Percentiles rank a stretch among this genome's conserved stretches.
These are phyloP conservation scores for Lolium rigidum DNA, from an alignment of 176 grass and related monocot species.

Conservation along the genomic window DNA sequence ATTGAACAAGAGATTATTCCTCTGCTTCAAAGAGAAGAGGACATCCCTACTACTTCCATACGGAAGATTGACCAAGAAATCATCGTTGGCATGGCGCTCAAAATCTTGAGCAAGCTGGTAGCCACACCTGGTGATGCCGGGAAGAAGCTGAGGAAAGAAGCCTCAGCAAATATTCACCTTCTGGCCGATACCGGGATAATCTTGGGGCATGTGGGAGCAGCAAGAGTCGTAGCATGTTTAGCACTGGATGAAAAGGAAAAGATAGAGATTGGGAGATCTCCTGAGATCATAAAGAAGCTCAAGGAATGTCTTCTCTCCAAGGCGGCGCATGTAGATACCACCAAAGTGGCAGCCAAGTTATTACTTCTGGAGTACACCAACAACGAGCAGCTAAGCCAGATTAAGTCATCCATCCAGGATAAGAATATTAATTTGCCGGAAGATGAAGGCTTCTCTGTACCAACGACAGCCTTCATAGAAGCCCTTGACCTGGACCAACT, in stretches of 20 bases:
- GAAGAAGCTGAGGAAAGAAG: not conserved
- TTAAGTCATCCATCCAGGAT: not conserved
- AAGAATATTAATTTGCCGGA: not conserved
- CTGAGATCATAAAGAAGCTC: constrained; percentile 35
- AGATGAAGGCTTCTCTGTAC: not conserved
- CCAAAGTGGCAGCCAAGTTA: constrained; percentile 32
- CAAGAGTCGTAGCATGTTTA: constrained; percentile 31
- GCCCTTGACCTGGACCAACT: constrained; percentile 14
- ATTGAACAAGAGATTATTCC: constrained; percentile 44
- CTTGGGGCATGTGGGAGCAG: constrained; percentile 21
- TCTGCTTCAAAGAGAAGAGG: not conserved
- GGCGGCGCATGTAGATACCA: not conserved
- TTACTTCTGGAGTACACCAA: constrained; percentile 21
- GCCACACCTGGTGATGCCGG: not conserved
- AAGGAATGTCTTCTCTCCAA: constrained; percentile 30
- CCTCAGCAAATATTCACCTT: not conserved
- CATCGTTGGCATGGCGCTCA: constrained; percentile 36
- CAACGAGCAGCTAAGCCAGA: not conserved
- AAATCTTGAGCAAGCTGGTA: constrained; percentile 33
- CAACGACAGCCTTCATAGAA: constrained; percentile 34
- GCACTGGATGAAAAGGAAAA: not conserved
- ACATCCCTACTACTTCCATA: constrained; percentile 12
- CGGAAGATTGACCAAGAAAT: constrained; percentile 36
- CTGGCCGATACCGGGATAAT: constrained; percentile 6
- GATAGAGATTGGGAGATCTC: constrained; percentile 6